phyloP scores from a whole-genome alignment of 768 basidiomycete genomes.

The Serendipita sp. region DNA sequence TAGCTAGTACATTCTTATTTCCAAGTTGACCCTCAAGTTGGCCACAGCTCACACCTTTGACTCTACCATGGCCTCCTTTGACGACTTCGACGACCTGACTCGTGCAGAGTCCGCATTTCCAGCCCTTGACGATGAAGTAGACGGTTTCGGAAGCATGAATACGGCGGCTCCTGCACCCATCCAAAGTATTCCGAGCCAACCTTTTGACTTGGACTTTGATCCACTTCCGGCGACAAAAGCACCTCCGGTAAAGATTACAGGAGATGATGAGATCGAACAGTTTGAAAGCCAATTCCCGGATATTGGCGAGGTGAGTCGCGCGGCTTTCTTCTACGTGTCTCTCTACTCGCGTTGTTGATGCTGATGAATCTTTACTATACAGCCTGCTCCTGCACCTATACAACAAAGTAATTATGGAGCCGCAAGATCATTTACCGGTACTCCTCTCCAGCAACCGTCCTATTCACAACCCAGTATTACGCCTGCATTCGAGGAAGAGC shows the following conservation, averaged over 20 bases:
- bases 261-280: conserved; percentile 69
- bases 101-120: conserved; percentile 70
- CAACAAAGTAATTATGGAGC: conserved; percentile 31
- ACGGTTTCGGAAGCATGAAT: conserved; percentile 39
- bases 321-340: neutral
- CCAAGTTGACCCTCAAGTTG: neutral
- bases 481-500: conserved; percentile 48
- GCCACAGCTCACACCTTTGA: neutral
- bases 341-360: neutral
- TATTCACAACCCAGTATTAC: conserved; percentile 21
- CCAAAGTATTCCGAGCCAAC: conserved; percentile 4
- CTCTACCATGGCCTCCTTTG: conserved; percentile 8
- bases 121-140: conserved; percentile 49
- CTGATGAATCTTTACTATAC: conserved; percentile 8
- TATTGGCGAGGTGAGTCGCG: conserved; percentile 28
- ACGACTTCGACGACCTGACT: conserved; percentile 64
- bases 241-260: conserved; percentile 63
- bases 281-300: conserved; percentile 81
- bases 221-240: conserved; percentile 23
- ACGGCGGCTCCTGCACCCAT: conserved; percentile 1
- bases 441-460: conserved; percentile 50
- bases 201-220: conserved; percentile 45
- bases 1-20: no score
- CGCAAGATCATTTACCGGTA: conserved; percentile 48
- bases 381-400: conserved; percentile 12